These are phyloP conservation scores for Megacollybia marginata DNA, from an alignment of 768 basidiomycete species.

Conservation along the genomic window DNA sequence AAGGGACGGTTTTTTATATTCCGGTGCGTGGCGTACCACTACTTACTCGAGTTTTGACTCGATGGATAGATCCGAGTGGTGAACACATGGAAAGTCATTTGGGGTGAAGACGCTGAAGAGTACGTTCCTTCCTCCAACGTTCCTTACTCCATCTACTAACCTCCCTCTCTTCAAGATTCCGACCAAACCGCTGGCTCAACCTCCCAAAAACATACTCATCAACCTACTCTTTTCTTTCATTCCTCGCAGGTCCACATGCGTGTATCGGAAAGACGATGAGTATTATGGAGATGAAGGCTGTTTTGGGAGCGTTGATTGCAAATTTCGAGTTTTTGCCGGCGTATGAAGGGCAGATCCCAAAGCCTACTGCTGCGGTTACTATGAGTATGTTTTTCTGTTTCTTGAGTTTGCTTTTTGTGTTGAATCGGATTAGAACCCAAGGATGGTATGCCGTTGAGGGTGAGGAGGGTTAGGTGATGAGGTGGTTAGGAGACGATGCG, in stretches of 20 bases:
- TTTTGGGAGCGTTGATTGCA: conserved; percentile 3
- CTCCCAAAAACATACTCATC: conserved; percentile 9
- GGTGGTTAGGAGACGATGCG: too few species aligned
- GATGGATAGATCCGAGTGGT: conserved; percentile 6
- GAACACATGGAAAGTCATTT: conserved; percentile 15
- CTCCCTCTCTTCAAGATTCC: conserved; percentile 5
- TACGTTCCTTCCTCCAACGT: background rate
- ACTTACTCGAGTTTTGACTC: too few species aligned
- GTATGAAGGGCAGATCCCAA: conserved; percentile 2
- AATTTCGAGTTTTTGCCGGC: conserved; percentile 3
- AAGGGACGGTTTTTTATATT: conserved; percentile 19
- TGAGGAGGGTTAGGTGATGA: background rate
- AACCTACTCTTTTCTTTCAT: conserved; percentile 11
- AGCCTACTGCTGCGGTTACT: conserved; percentile 1
- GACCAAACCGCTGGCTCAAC: conserved; percentile 14
- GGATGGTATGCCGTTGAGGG: background rate
- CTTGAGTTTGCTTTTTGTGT: too few species aligned
- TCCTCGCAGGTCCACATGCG: conserved; percentile 17
- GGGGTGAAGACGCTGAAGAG: conserved; percentile 17
- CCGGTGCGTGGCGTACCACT: background rate
- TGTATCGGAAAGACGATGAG: conserved; percentile 21
- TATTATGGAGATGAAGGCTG: conserved; percentile 19
- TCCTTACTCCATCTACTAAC: background rate
- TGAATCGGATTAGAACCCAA: background rate
- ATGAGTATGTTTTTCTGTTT: background rate